Percentiles rank a stretch among this genome's conserved stretches.
These are phyloP conservation scores for Aphanomyces astaci DNA, from an alignment of 352 stramenopile genomes.

Conservation along the genomic window DNA sequence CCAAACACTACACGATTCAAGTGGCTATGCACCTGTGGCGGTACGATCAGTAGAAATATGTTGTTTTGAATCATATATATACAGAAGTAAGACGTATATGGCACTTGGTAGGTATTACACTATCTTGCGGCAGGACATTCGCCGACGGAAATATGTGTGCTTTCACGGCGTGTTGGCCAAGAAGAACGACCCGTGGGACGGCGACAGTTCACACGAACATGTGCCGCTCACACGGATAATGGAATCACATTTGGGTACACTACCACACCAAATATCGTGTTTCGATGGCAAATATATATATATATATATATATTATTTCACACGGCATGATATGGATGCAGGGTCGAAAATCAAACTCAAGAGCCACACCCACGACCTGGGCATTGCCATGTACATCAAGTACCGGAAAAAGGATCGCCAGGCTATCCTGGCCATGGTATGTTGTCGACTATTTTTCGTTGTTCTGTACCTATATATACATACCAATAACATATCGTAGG, in stretches of 20 bases:
- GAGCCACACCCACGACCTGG: constrained; percentile 50
- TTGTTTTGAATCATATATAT: no score
- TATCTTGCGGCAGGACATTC: constrained; percentile 48
- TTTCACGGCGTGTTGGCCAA: constrained; percentile 28
- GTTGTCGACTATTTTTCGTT: no score
- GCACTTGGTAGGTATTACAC: constrained; percentile 35
- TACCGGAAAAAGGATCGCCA: constrained; percentile 47
- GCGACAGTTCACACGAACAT: neutral
- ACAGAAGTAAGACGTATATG: no score
- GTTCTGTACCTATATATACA: no score
- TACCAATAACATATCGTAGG: neutral
- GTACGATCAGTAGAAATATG: neutral
- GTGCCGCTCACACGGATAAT: constrained; percentile 45
- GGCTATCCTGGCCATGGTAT: constrained; percentile 47
- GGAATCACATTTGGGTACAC: constrained; percentile 39
- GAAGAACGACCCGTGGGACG: constrained; percentile 14
- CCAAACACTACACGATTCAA: constrained; percentile 52
- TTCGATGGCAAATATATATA: no score
- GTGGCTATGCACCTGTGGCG: constrained; percentile 46
- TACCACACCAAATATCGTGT: no score
- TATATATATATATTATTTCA: no score
- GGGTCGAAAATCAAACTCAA: constrained; percentile 45
- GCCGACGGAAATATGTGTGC: constrained; percentile 33
- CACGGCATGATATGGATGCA: no score
- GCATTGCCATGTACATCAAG: constrained; percentile 43